A percentile compares a stretch with the other conserved stretches of the same genome.
Evolutionary conservation across 83 land plant genomes (phyloP).

Genomic region (Larix sibirica): DNA sequence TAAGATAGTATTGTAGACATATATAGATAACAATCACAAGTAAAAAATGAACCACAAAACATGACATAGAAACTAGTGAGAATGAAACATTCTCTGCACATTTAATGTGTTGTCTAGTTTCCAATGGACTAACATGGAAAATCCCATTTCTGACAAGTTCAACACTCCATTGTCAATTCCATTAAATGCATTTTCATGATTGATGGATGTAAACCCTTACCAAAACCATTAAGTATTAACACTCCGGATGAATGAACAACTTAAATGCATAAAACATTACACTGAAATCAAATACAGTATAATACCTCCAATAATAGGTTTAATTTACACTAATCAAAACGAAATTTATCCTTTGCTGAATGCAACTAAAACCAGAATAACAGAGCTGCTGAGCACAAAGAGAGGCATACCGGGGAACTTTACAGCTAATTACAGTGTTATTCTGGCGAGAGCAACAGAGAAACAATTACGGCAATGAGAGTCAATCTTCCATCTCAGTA

Average conservation of each 20-base stretch:
- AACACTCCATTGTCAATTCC: background rate
- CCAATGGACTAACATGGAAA: background rate
- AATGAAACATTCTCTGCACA: background rate
- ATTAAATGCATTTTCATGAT: background rate
- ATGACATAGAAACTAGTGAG: background rate
- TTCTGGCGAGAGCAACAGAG: background rate
- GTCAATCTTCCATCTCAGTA: background rate
- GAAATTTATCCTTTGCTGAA: background rate
- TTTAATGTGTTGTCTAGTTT: background rate
- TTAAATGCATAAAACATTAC: background rate
- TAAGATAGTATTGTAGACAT: background rate
- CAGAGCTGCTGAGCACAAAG: too few species aligned
- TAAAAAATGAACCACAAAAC: too few species aligned
- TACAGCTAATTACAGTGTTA: background rate
- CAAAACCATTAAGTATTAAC: background rate
- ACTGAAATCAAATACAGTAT: background rate
- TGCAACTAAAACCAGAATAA: background rate
- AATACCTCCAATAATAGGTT: background rate
- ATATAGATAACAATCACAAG: background rate
- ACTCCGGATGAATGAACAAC: background rate
- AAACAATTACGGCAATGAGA: background rate
- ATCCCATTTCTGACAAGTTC: background rate
- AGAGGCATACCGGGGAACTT: background rate
- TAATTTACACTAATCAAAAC: background rate
- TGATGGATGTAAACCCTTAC: background rate